Evolutionary conservation across 768 basidiomycete genomes (phyloP), one percentile per base, ranked within the genome.

Genomic region (Tulasnella sp.): DNA sequence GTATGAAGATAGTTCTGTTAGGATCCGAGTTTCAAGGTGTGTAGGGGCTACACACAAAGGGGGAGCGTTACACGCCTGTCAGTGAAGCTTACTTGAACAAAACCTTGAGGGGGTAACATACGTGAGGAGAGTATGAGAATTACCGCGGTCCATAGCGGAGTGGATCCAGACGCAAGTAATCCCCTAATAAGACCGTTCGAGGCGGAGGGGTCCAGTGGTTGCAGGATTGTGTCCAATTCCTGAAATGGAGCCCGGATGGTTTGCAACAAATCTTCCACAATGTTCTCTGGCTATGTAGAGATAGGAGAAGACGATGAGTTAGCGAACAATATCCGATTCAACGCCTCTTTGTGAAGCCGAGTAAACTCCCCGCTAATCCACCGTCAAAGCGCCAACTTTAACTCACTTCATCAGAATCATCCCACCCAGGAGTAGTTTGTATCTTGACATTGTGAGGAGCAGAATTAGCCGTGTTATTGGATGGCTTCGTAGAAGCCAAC

Each of bases 401-500:
- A 34, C 49, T 24, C 25, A 51, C 49, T 16, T 51, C 37, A 22
- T 41, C 49, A 12, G 49, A 41, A 13, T 51, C 49, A 22, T 51
- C 25, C 49, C 40, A 51, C 19, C 40, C 49, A 29, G 31, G 20
- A 16, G 35, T 19, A 9, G 39, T 28, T 25, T 31, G 27, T 24
- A 51, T 28, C 9, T 13, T 51, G 15, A 51, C 19, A 27, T 39
- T 28, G 22, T n/a, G 31, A 19, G 16, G 25, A 12, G 29, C 28
- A 31, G 29, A 41, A 22, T 51, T 41, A 15, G 13, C 25, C 24
- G 25, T 39, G n/a, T n/a, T n/a, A n/a, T n/a, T n/a, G n/a, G n/a
- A n/a, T n/a, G n/a, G n/a, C n/a, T n/a, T n/a, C n/a, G n/a, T n/a
- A 12, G 48, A 22, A 4, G 48, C 37, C 3, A 16, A 37, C 5